A percentile compares a stretch with the other conserved stretches of the same genome.
These are phyloP conservation scores for Daucus carota DNA, from an alignment of 129 eudicot species.

Conservation along the genomic window DNA sequence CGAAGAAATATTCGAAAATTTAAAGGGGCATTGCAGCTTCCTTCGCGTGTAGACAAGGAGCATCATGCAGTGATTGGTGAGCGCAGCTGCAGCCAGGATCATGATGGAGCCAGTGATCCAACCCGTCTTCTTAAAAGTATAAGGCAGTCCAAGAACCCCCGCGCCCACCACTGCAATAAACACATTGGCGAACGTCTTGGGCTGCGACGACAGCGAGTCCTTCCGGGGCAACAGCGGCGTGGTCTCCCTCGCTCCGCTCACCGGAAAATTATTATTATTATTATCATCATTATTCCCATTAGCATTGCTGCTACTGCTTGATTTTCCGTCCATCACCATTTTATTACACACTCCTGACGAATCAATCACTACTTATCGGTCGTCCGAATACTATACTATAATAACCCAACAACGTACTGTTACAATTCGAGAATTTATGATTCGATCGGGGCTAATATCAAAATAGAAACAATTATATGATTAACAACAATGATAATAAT, in stretches of 20 bases:
- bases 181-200: conserved; percentile 74
- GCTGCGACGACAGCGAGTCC: conserved; percentile 43
- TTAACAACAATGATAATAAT: too few relatives aligned
- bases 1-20: conserved; percentile 32
- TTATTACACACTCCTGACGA: neutral
- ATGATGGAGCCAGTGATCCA: conserved; percentile 51
- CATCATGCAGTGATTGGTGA: conserved; percentile 68
- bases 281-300: too few relatives aligned
- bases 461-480: too few relatives aligned
- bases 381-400: too few relatives aligned
- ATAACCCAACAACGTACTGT: too few relatives aligned
- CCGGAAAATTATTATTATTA: too few relatives aligned
- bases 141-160: conserved; percentile 82
- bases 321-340: neutral
- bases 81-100: conserved; percentile 38
- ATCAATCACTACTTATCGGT: too few relatives aligned
- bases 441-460: too few relatives aligned
- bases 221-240: conserved; percentile 36
- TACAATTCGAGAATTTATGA: too few relatives aligned
- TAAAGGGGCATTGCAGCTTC: conserved; percentile 38
- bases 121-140: conserved; percentile 70
- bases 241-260: conserved; percentile 26
- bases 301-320: neutral
- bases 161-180: conserved; percentile 82
- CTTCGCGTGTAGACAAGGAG: conserved; percentile 35